Evolutionary conservation across 768 basidiomycete species (phyloP).

Genomic region (Dentipellis sp.): DNA sequence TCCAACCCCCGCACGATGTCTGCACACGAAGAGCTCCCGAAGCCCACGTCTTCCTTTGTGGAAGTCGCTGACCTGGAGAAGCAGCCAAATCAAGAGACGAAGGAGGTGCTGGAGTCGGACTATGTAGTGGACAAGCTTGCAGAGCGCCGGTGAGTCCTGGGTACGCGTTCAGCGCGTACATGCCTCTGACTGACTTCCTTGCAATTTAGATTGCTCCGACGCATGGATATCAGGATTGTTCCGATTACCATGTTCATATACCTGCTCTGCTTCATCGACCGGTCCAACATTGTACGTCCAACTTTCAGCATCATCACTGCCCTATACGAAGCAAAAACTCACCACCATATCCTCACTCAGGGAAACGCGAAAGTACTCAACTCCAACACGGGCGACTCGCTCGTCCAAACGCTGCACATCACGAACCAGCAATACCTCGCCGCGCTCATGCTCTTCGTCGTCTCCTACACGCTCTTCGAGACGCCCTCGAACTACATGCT

Average conservation of each 20-base stretch:
- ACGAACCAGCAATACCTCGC: constrained; percentile 12
- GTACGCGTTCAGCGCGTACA: neutral
- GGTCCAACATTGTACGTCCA: constrained; percentile 17
- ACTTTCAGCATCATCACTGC: neutral
- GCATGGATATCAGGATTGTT: constrained; percentile 26
- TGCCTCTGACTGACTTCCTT: neutral
- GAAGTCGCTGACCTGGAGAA: neutral
- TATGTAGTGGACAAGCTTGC: neutral
- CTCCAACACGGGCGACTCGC: constrained; percentile 12
- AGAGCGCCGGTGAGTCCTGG: neutral
- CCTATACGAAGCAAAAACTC: no score
- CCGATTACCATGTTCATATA: constrained; percentile 29
- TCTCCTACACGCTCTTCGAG: constrained; percentile 3
- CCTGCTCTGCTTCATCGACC: constrained; percentile 24
- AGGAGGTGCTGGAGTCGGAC: neutral
- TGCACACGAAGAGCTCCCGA: no score
- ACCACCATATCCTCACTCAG: neutral
- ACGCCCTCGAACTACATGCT: neutral
- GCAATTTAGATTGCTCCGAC: constrained; percentile 14
- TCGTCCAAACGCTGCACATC: constrained; percentile 8
- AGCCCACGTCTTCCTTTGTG: no score
- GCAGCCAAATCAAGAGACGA: neutral
- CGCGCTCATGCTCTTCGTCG: constrained; percentile 15
- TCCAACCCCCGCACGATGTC: no score
- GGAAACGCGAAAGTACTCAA: constrained; percentile 15